phyloP scores from a whole-genome alignment of 1,284 basidiomycete genomes.

The Moesziomyces parantarcticus region DNA sequence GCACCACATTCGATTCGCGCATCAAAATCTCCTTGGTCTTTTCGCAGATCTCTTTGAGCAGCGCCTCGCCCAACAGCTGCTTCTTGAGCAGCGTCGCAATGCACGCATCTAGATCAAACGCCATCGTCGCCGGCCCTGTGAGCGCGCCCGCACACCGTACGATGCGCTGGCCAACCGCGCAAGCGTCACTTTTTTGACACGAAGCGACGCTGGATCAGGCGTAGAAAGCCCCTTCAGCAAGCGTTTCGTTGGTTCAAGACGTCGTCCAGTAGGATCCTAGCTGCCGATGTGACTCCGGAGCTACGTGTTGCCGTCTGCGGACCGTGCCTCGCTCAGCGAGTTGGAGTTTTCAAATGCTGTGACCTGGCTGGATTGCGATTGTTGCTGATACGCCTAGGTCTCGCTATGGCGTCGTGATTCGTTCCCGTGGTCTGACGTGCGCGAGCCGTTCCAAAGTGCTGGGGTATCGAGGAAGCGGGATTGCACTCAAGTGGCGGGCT shows the following conservation, averaged over 20 bases:
- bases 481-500: neutral
- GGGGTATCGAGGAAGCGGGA: slow-evolving; percentile 1
- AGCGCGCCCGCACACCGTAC: neutral
- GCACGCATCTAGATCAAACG: slow-evolving; percentile 66
- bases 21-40: slow-evolving; percentile 79
- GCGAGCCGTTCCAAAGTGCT: neutral
- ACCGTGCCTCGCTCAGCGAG: too few species aligned
- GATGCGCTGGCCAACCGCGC: neutral
- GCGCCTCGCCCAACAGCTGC: slow-evolving; percentile 65
- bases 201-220: too few species aligned
- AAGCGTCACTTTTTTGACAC: neutral
- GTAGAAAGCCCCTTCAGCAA: neutral
- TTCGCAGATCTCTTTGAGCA: slow-evolving; percentile 67
- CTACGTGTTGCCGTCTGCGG: too few species aligned
- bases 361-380: too few species aligned
- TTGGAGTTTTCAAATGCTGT: too few species aligned
- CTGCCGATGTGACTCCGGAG: too few species aligned
- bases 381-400: neutral
- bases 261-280: too few species aligned
- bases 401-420: neutral
- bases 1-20: slow-evolving; percentile 98
- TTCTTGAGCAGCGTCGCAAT: slow-evolving; percentile 66
- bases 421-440: neutral
- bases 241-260: neutral
- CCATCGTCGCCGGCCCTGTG: slow-evolving; percentile 35